These are phyloP conservation scores for Fraxinus dipetala DNA, from an alignment of 305 asterid species.

Conservation along the genomic window DNA sequence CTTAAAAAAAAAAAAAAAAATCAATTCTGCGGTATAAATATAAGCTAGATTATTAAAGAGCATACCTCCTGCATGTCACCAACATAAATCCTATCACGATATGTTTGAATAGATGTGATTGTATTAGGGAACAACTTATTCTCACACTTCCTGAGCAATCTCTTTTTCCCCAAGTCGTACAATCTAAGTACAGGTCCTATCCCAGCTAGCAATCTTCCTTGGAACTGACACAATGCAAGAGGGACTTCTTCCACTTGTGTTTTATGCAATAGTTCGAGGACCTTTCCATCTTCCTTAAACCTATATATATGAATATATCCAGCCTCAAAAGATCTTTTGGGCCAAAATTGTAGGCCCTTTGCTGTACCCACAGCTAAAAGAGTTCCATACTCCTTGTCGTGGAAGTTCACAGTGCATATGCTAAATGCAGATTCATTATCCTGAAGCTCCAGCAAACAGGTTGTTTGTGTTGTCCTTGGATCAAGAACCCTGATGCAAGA, in stretches of 20 bases:
- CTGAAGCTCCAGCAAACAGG: constrained; percentile 95
- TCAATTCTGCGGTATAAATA: neutral
- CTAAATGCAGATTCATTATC: constrained; percentile 97
- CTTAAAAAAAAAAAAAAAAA: neutral
- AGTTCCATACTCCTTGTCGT: constrained; percentile 91
- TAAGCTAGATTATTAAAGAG: constrained; percentile 23
- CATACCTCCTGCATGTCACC: constrained; percentile 99
- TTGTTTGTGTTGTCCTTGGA: constrained; percentile 75
- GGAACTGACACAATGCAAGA: constrained; percentile 90
- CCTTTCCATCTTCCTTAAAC: constrained; percentile 91
- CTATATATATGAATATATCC: constrained; percentile 90
- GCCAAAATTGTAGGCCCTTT: constrained; percentile 91
- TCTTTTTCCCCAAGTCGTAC: constrained; percentile 84
- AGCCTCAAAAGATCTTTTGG: constrained; percentile 78
- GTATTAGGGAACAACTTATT: constrained; percentile 85
- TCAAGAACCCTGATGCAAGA: constrained; percentile 97
- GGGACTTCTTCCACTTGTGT: constrained; percentile 98
- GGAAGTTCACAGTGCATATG: constrained; percentile 91
- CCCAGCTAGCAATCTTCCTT: constrained; percentile 92
- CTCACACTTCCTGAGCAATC: constrained; percentile 93
- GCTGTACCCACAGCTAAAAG: constrained; percentile 97
- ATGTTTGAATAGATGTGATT: constrained; percentile 79
- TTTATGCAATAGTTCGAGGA: constrained; percentile 92
- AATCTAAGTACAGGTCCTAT: constrained; percentile 86
- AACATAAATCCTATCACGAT: constrained; percentile 93